These are phyloP conservation scores for Phytophthora chlamydospora DNA, from an alignment of 352 stramenopile genomes.

Conservation along the genomic window DNA sequence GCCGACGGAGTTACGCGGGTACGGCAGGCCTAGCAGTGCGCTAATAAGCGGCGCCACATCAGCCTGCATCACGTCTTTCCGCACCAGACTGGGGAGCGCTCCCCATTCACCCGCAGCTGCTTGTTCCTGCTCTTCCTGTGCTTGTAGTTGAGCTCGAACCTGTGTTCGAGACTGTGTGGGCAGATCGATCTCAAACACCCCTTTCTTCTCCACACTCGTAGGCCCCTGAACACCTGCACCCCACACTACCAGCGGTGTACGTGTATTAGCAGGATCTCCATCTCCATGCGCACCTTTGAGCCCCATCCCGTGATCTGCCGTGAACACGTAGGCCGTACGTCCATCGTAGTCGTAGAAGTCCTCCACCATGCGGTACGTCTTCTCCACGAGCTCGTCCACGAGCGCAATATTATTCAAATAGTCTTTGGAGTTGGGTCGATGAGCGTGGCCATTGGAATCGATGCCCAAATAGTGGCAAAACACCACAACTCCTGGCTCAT, in stretches of 20 bases:
- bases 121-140: slow-evolving; percentile 57
- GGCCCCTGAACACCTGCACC: slow-evolving; percentile 70
- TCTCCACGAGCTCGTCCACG: slow-evolving; percentile 80
- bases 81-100: slow-evolving; percentile 45
- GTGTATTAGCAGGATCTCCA: slow-evolving; percentile 81
- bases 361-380: slow-evolving; percentile 58
- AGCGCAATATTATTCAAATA: slow-evolving; percentile 88
- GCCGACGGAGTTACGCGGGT: slow-evolving; percentile 85
- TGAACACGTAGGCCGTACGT: slow-evolving; percentile 83
- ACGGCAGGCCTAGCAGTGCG: slow-evolving; percentile 71
- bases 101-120: slow-evolving; percentile 52
- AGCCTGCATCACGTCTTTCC: slow-evolving; percentile 86
- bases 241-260: slow-evolving; percentile 81
- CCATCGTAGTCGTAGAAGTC: slow-evolving; percentile 75
- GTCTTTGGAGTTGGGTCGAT: slow-evolving; percentile 75
- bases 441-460: slow-evolving; percentile 86
- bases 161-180: slow-evolving; percentile 73
- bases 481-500: slow-evolving; percentile 56
- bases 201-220: neutral
- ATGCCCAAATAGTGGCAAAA: slow-evolving; percentile 89
- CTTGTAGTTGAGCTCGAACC: slow-evolving; percentile 60
- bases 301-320: slow-evolving; percentile 86
- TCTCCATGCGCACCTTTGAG: slow-evolving; percentile 84
- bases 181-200: slow-evolving; percentile 62
- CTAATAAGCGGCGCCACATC: slow-evolving; percentile 82